Percentiles rank a stretch among this genome's conserved stretches.
Evolutionary conservation across 1,139 yeast species (phyloP).

Genomic region (Debaryomycetaceae sp.): DNA sequence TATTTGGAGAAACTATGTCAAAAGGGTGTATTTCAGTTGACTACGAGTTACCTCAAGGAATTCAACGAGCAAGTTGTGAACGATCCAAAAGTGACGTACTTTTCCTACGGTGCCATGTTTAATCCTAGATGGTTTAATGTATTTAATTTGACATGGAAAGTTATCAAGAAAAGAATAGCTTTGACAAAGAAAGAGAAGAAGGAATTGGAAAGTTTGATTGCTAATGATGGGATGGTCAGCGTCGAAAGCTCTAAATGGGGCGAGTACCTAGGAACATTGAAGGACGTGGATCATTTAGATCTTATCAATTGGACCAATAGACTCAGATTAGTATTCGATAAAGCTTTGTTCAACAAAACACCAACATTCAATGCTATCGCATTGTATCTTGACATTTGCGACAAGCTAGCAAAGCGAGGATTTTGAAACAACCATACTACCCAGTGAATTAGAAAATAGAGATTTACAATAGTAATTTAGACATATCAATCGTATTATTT

Average conservation of each 20-base stretch:
- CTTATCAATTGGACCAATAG: slow-evolving; percentile 77
- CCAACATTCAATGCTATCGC: slow-evolving; percentile 68
- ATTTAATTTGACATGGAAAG: slow-evolving; percentile 61
- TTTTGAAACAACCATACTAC: too few relatives aligned
- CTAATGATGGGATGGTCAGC: slow-evolving; percentile 85
- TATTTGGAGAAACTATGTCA: slow-evolving; percentile 13
- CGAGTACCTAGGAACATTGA: slow-evolving; percentile 69
- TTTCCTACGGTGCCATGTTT: slow-evolving; percentile 79
- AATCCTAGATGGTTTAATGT: slow-evolving; percentile 60
- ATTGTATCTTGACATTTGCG: slow-evolving; percentile 71
- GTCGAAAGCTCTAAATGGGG: slow-evolving; percentile 85
- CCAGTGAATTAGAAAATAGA: too few relatives aligned
- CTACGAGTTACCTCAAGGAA: slow-evolving; percentile 48
- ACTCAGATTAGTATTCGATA: slow-evolving; percentile 35
- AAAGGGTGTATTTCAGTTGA: slow-evolving; percentile 40
- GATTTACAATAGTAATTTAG: too few relatives aligned
- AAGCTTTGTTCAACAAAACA: slow-evolving; percentile 28
- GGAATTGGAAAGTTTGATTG: slow-evolving; percentile 30
- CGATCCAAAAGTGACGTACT: slow-evolving; percentile 64
- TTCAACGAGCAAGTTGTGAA: slow-evolving; percentile 55
- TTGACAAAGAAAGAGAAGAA: slow-evolving; percentile 7
- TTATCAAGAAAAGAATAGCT: slow-evolving; percentile 38
- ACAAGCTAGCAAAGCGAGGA: slow-evolving; percentile 63
- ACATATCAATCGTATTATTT: too few relatives aligned
- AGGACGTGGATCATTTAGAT: slow-evolving; percentile 80